Evolutionary conservation across 2,329 filamentous ascomycete species (phyloP).

Genomic region (Alternaria novae-zelandiae): DNA sequence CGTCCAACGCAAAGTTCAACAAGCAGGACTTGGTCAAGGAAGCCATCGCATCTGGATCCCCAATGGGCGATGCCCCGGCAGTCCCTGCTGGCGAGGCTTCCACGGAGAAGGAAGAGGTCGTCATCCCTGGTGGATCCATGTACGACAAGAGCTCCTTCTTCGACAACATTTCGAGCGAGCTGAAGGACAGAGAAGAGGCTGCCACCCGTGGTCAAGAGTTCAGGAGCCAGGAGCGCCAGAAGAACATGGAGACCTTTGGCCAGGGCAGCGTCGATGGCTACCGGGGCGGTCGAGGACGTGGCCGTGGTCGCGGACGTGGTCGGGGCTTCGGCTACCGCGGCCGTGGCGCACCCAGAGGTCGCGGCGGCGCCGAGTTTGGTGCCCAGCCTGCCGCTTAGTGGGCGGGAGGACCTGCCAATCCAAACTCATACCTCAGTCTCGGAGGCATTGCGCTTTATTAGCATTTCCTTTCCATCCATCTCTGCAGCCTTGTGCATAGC

Average conservation of each 20-base stretch:
- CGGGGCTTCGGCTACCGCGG: constrained; percentile 56
- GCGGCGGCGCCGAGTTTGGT: constrained; percentile 34
- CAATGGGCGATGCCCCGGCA: constrained; percentile 58
- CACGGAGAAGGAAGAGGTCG: constrained; percentile 54
- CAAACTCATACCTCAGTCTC: neutral
- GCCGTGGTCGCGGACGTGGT: constrained; percentile 67
- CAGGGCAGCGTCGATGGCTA: constrained; percentile 92
- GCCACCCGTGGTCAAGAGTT: constrained; percentile 76
- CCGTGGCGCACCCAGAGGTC: constrained; percentile 48
- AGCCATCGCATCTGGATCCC: constrained; percentile 79
- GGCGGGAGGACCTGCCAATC: neutral
- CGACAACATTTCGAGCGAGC: constrained; percentile 95
- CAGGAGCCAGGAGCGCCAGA: constrained; percentile 89
- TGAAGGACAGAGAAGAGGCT: constrained; percentile 83
- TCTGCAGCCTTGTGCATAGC: constrained; percentile 2
- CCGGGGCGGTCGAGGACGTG: constrained; percentile 77
- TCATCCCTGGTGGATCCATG: constrained; percentile 54
- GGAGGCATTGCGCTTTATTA: neutral
- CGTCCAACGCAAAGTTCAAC: constrained; percentile 86
- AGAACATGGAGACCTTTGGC: constrained; percentile 97
- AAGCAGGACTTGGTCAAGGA: constrained; percentile 88
- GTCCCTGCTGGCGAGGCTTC: constrained; percentile 43
- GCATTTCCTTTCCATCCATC: neutral
- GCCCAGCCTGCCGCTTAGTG: constrained; percentile 32
- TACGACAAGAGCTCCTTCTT: constrained; percentile 96